Evolutionary conservation across 1,284 basidiomycete genomes (phyloP), one percentile per base, ranked within the genome.

Genomic region (Takashimella tepidaria): DNA sequence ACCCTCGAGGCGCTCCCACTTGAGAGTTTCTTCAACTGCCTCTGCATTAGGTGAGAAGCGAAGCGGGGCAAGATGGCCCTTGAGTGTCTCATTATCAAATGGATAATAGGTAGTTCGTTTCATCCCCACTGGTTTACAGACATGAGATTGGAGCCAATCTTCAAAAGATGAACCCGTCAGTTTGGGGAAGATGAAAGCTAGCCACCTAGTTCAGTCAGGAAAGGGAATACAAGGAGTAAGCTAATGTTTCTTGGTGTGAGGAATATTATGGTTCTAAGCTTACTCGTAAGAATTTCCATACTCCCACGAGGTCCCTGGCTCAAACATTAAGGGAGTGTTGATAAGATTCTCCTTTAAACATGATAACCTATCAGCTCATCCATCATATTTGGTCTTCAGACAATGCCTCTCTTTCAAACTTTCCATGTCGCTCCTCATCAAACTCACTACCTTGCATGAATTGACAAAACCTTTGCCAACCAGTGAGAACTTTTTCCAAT

Each of bases 231-330:
- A n/a, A n/a, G n/a, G n/a, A n/a, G n/a, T n/a, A n/a, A n/a, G n/a
- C n/a, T n/a, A n/a, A n/a, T n/a, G n/a, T n/a, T n/a, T n/a, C n/a
- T n/a, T n/a, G n/a, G n/a, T n/a, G n/a, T n/a, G n/a, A n/a, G n/a
- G n/a, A n/a, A n/a, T n/a, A n/a, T n/a, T n/a, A n/a, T n/a, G n/a
- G n/a, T n/a, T n/a, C n/a, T n/a, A n/a, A n/a, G 58, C 58, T 41
- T 25, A 60, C 58, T 72, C 69, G 23, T 60, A 57, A 11, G 58
- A 58, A 50, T 69, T 70, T 16, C 68, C 69, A 40, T 70, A 72
- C 44, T 67, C 54, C 45, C 51, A 70, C 1, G 48, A 42, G 1
- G 52, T 61, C 1, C 66, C 68, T 2, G 67, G 63, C 10, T 56
- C 52, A 19, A 63, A 58, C 5, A 58, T 56, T 22, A 66, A 60